Percentiles rank a stretch among this genome's conserved stretches.
These are phyloP conservation scores for Cyathus striatus DNA, from an alignment of 768 basidiomycete genomes.

Conservation along the genomic window DNA sequence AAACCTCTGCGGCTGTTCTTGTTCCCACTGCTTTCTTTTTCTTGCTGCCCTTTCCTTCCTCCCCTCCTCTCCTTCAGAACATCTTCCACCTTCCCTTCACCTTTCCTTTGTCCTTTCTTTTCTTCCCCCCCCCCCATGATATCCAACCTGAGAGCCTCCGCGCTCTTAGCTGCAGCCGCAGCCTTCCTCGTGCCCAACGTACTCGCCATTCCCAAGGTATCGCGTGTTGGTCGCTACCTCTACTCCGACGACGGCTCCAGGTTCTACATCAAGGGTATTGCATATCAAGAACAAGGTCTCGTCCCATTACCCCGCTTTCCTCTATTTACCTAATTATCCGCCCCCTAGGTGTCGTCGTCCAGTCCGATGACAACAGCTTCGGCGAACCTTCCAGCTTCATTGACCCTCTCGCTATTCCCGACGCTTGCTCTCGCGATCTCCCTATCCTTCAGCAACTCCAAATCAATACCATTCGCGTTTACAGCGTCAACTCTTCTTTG, in stretches of 20 bases:
- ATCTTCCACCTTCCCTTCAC: conserved; percentile 2
- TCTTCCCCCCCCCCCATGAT: conserved; percentile 14
- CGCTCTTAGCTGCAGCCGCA: conserved; percentile 31
- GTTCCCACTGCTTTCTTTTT: neutral
- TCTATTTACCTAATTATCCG: conserved; percentile 1
- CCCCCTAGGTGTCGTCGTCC: conserved; percentile 34
- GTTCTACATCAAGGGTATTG: conserved; percentile 87
- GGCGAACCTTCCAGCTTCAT: conserved; percentile 69
- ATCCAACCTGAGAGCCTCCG: conserved; percentile 20
- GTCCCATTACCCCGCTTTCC: neutral
- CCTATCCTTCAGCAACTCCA: conserved; percentile 71
- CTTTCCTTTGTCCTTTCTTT: conserved; percentile 6
- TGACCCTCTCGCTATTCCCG: conserved; percentile 69
- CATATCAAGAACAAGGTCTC: conserved; percentile 79
- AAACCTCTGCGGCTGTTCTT: neutral
- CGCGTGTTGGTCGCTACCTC: conserved; percentile 73
- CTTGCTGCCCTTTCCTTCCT: too few relatives aligned
- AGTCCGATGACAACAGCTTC: conserved; percentile 53
- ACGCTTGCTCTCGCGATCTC: conserved; percentile 73
- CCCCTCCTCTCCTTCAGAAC: too few relatives aligned
- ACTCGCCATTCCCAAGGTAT: conserved; percentile 65
- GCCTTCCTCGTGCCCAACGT: conserved; percentile 41
- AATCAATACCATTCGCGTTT: conserved; percentile 80
- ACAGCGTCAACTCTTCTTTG: conserved; percentile 76
- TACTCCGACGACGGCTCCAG: conserved; percentile 70